Evolutionary conservation across 1,284 basidiomycete species (phyloP), one percentile per base, ranked within the genome.

Genomic region (Ustilago loliicola): DNA sequence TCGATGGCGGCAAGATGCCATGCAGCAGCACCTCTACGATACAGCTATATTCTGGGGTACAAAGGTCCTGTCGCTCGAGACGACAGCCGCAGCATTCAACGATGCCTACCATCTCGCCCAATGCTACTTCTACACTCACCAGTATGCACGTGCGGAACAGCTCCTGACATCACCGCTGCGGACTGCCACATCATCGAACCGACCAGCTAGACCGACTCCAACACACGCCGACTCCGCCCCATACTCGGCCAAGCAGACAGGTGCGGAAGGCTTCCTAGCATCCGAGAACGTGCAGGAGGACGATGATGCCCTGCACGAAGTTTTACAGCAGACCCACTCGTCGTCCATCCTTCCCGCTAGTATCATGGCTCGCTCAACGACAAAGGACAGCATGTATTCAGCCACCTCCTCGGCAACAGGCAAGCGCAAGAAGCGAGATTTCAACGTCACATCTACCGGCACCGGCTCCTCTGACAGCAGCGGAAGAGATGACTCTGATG

Each of bases 71-170:
- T 93, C 91, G 64, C 94, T 95, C 92, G 98, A 96, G 48, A 58
- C 50, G 3, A 62, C 62, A 2, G 15, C 73, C 1, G 53, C 61
- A 13, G 69, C 69, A 27, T 68, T 74, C 66, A 85, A 83, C 86
- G 97, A 99, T 87, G 97, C 95, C 10, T 99, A 98, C 87, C 98
- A 96, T 95, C 91, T 99, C 19, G 96, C 97, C 0, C 96, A 99
- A 86, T 94, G 94, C 0, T 95, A 95, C 88, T 99, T 98, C 86
- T 91, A 95, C 87, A 95, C 93, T 5, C 93, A 96, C 79, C 94
- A 98, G 78, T 99, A 96, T 87, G 92, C 94, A 8, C 93, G 95
- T 45, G 96, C 97, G 1, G 95, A 98, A 86, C 91, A 93, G 55
- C 89, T 99, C 21, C 90, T 99, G 50, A 94, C 92, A 0, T 90